Percentiles rank a stretch among this genome's conserved stretches.
Conservation (phyloP, 192 early-diverging fungal genomes). For the Dissophora ornata region DNA sequence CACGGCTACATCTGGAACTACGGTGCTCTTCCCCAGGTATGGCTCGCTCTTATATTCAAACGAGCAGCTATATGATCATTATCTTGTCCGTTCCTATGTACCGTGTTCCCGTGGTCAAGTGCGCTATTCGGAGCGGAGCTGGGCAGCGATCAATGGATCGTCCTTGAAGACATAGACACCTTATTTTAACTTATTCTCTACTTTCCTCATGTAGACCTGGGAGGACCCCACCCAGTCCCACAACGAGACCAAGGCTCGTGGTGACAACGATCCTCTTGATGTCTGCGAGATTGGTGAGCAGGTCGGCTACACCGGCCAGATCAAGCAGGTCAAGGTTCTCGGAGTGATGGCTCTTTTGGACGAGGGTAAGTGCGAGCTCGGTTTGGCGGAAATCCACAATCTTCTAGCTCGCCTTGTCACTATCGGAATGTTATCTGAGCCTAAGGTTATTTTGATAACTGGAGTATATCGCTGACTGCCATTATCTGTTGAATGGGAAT, state of each 20-base stretch:
- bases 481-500: background rate
- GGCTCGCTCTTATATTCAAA: too few species aligned
- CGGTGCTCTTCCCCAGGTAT: conserved; percentile 94
- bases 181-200: background rate
- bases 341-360: conserved; percentile 99
- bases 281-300: conserved; percentile 98
- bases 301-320: conserved; percentile 91
- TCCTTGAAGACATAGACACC: background rate
- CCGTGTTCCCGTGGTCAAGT: too few species aligned
- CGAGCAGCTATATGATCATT: too few species aligned
- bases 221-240: conserved; percentile 93
- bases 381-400: background rate
- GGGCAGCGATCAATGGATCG: conserved; percentile 3
- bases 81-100: too few species aligned
- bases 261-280: conserved; percentile 98
- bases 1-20: conserved; percentile 99
- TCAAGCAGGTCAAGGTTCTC: conserved; percentile 99
- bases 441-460: background rate
- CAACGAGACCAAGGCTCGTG: conserved; percentile 94
- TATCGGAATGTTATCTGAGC: background rate
- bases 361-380: conserved; percentile 72
- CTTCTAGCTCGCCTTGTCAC: background rate
- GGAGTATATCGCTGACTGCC: conserved; percentile 3
- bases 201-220: conserved; percentile 79
- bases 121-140: background rate